Percentiles rank a stretch among this genome's conserved stretches.
Evolutionary conservation across 148 eudicot genomes (phyloP).

Genomic region (Vaccinium macrocarpon): DNA sequence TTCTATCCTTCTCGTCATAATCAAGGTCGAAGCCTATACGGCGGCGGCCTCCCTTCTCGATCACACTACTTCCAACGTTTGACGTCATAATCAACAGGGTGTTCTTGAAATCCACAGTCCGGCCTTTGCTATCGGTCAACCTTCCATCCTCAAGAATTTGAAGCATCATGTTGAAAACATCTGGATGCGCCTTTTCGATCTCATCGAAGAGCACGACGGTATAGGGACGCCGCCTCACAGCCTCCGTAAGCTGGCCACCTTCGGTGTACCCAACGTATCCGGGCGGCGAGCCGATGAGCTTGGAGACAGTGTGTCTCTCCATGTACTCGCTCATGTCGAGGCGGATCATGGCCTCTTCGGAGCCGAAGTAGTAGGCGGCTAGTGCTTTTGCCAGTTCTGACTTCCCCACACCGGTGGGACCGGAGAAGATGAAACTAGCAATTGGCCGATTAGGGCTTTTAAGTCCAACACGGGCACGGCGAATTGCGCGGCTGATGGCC

Average conservation of each 20-base stretch:
- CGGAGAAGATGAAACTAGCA: conserved; percentile 90
- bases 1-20: conserved; percentile 63
- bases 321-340: conserved; percentile 94
- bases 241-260: conserved; percentile 94
- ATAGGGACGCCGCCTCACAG: conserved; percentile 79
- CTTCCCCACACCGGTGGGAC: conserved; percentile 90
- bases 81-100: conserved; percentile 91
- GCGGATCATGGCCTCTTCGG: conserved; percentile 87
- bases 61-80: conserved; percentile 84
- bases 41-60: conserved; percentile 71
- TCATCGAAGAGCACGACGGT: conserved; percentile 85
- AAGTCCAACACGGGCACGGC: conserved; percentile 91
- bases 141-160: conserved; percentile 96
- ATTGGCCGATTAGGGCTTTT: conserved; percentile 91
- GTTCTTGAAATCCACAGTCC: conserved; percentile 88
- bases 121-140: conserved; percentile 83
- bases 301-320: conserved; percentile 88
- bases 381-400: conserved; percentile 83
- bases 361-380: conserved; percentile 87
- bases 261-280: conserved; percentile 89
- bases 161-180: conserved; percentile 93
- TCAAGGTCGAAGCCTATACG: conserved; percentile 64
- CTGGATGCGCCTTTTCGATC: conserved; percentile 93
- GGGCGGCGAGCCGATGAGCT: conserved; percentile 91
- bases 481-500: conserved; percentile 85